A percentile compares a stretch with the other conserved stretches of the same genome.
These are phyloP conservation scores for Lachnellula hyalina DNA, from an alignment of 2,329 filamentous ascomycete species.

Conservation along the genomic window DNA sequence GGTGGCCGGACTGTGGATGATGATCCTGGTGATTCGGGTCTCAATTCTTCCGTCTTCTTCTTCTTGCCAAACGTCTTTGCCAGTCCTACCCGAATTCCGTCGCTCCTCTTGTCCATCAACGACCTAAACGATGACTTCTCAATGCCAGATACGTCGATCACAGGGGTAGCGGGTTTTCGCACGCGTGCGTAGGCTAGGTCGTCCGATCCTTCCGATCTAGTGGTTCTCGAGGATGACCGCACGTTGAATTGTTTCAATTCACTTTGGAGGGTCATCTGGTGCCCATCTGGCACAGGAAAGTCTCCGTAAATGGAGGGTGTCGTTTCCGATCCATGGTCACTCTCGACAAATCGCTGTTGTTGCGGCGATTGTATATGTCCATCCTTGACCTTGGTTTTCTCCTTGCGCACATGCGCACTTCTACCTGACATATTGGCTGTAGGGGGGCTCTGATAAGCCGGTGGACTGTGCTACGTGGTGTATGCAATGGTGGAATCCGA, in stretches of 20 bases:
- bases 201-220: slow-evolving; percentile 2
- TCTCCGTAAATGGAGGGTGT: slow-evolving; percentile 11
- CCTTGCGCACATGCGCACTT: slow-evolving; percentile 54
- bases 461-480: background rate
- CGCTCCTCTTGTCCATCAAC: slow-evolving; percentile 50
- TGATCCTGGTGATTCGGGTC: slow-evolving; percentile 17
- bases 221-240: slow-evolving; percentile 4
- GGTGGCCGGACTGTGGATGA: slow-evolving; percentile 8
- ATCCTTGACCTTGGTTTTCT: slow-evolving; percentile 43
- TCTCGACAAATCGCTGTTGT: background rate
- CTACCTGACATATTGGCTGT: slow-evolving; percentile 48
- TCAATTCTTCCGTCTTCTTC: slow-evolving; percentile 26
- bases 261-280: slow-evolving; percentile 5
- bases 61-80: slow-evolving; percentile 48
- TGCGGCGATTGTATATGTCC: background rate
- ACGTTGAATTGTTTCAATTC: background rate
- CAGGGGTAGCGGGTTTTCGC: slow-evolving; percentile 17
- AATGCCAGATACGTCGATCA: slow-evolving; percentile 44
- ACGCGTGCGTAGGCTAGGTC: slow-evolving; percentile 15
- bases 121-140: slow-evolving; percentile 50
- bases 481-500: background rate
- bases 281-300: slow-evolving; percentile 15
- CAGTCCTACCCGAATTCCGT: slow-evolving; percentile 48
- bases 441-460: too few relatives aligned
- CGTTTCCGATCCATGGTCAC: slow-evolving; percentile 8